Conservation (phyloP, 2,329 filamentous ascomycete genomes). For the Aspergillus persii region DNA sequence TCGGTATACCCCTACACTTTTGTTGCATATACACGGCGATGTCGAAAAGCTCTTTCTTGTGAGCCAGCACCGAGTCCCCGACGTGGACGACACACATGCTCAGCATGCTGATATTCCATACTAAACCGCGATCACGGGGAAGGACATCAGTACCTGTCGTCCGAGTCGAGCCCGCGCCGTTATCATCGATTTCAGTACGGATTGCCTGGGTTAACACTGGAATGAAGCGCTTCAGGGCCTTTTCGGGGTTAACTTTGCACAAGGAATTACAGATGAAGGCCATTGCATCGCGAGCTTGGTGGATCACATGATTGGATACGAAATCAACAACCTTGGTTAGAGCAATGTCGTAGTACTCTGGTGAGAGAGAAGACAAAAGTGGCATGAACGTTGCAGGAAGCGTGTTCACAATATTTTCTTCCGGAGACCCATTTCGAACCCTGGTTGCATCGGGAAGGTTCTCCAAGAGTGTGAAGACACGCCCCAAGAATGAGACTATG, state of each 20-base stretch:
- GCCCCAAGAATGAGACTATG: conserved; percentile 81
- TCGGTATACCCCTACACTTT: conserved; percentile 88
- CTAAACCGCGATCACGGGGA: conserved; percentile 84
- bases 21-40: conserved; percentile 96
- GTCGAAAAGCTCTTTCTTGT: conserved; percentile 83
- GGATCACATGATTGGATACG: conserved; percentile 89
- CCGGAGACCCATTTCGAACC: conserved; percentile 83
- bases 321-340: conserved; percentile 91
- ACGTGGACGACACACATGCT: conserved; percentile 99
- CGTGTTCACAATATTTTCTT: conserved; percentile 96
- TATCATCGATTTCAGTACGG: conserved; percentile 93
- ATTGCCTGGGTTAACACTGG: conserved; percentile 90
- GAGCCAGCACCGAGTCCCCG: conserved; percentile 81
- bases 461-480: conserved; percentile 92
- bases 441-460: conserved; percentile 90
- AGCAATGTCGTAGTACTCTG: conserved; percentile 88
- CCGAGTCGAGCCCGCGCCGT: conserved; percentile 89
- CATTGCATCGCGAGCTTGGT: conserved; percentile 96
- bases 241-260: conserved; percentile 92
- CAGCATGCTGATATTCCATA: conserved; percentile 96
- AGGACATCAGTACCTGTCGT: conserved; percentile 92
- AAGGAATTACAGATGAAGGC: conserved; percentile 96
- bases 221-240: conserved; percentile 85
- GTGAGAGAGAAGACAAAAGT: conserved; percentile 83
- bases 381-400: conserved; percentile 88